These are phyloP conservation scores for Geum urbanum DNA, from an alignment of 306 rosid species.

Conservation along the genomic window DNA sequence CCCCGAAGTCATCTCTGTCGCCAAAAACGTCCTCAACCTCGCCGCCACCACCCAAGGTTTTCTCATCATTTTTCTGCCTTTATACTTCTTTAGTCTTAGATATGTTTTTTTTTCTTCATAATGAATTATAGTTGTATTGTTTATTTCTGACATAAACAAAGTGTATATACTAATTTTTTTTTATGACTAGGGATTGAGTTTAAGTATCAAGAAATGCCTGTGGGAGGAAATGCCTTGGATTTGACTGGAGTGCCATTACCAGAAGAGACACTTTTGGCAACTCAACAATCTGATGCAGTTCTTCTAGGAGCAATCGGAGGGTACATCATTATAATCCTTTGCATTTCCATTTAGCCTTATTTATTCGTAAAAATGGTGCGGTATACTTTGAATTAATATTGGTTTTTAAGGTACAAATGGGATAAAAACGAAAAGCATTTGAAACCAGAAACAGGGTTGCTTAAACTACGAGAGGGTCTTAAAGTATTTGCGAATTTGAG, in stretches of 20 bases:
- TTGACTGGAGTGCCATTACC: constrained; percentile 81
- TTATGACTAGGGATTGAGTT: constrained; percentile 53
- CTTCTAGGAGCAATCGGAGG: constrained; percentile 94
- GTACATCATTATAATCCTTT: constrained; percentile 31
- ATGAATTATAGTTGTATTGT: no score
- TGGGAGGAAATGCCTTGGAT: constrained; percentile 92
- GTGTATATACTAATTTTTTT: background rate
- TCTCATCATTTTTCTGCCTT: background rate
- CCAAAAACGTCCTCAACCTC: constrained; percentile 67
- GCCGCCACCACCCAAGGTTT: constrained; percentile 67
- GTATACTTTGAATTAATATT: background rate
- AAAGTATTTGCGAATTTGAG: constrained; percentile 78
- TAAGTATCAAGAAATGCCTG: constrained; percentile 58
- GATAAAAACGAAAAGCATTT: constrained; percentile 65
- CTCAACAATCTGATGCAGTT: constrained; percentile 75
- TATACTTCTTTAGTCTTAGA: background rate
- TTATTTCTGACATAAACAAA: background rate
- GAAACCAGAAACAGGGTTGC: constrained; percentile 93
- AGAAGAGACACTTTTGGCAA: constrained; percentile 61
- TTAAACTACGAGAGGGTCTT: constrained; percentile 63
- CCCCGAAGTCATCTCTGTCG: constrained; percentile 79
- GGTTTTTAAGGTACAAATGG: constrained; percentile 63
- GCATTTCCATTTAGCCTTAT: background rate
- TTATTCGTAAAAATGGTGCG: background rate
- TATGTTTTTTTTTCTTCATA: background rate